Evolutionary conservation across 1,139 yeast species (phyloP), one percentile per base, ranked within the genome.

Genomic region (Yamadazyma friedrichii): DNA sequence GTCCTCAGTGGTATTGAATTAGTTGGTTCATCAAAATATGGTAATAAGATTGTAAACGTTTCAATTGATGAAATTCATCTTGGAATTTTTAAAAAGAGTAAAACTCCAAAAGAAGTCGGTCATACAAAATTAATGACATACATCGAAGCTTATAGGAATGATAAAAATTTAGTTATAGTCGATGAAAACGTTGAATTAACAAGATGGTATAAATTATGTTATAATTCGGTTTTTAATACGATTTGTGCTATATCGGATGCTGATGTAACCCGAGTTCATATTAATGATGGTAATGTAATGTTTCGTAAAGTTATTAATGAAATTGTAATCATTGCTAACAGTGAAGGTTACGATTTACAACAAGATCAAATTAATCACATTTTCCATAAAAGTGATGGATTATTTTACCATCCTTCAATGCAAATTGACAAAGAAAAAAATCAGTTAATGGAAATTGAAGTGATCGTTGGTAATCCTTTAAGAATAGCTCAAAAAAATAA

Each of bases 141-240:
- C 52, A 68, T 74, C 6, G 66, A 65, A 2, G 52, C 83, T 5
- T 84, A 84, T 57, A 60, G 59, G 36, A 72, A 74, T 39, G 70
- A 54, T 2, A 53, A 58, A n/a, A 48, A 64, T 8, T 50, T 55
- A 5, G 70, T 76, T 36, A 54, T 55, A 9, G 61, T 72, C 33
- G 84, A 82, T 52, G 61, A 58, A 11, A 62, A 78, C 48, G 79
- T 75, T 12, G 73, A 75, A 45, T 67, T 64, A 52, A 70, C 80
- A 6, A 67, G 95, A 56, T 86, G 94, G 94, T 69, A 78, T 44
- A 86, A 86, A 56, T 68, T 86, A 42, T 72, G 84, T 15, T 85
- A 85, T 63, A 86, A 86, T 54, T 76, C 85, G 8, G 74, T 80
- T 3, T 71, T 80, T 57, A 85, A 85, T 62, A 74, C 91, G 2